A percentile compares a stretch with the other conserved stretches of the same genome.
Evolutionary conservation across 2,329 filamentous ascomycete species (phyloP).

Genomic region (Ascochyta pisi): DNA sequence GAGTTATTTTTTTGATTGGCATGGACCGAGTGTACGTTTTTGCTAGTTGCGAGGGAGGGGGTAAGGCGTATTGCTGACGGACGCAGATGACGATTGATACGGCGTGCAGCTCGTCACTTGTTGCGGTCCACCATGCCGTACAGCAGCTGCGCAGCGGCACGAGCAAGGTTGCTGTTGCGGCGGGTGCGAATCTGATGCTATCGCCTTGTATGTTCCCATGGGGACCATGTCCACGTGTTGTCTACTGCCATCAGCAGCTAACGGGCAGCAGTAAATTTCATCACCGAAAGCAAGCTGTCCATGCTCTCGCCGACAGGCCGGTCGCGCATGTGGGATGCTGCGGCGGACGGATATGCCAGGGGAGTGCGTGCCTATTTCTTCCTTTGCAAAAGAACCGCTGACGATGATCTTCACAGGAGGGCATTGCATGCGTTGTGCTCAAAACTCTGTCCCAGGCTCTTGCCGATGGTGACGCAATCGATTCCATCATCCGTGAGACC

Average conservation of each 20-base stretch:
- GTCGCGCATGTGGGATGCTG: not conserved
- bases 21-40: too few relatives aligned
- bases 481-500: conserved; percentile 50
- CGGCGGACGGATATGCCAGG: conserved; percentile 67
- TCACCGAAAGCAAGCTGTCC: conserved; percentile 25
- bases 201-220: not conserved
- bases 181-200: conserved; percentile 6
- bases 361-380: conserved; percentile 42
- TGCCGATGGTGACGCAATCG: conserved; percentile 60
- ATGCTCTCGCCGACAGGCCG: too few relatives aligned
- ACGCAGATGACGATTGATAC: conserved; percentile 46
- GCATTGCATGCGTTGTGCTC: conserved; percentile 53
- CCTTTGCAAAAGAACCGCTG: too few relatives aligned
- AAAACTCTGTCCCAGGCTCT: conserved; percentile 54
- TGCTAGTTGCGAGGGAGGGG: too few relatives aligned
- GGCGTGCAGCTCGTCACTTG: conserved; percentile 44
- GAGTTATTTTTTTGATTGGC: too few relatives aligned
- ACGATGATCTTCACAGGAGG: not conserved
- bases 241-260: too few relatives aligned
- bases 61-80: too few relatives aligned
- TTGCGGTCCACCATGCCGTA: conserved; percentile 30
- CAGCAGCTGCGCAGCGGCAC: conserved; percentile 16
- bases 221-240: too few relatives aligned
- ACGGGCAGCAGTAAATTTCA: not conserved
- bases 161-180: conserved; percentile 7